phyloP scores from a whole-genome alignment of 345 rosid species.

The Citrus reticulata region DNA sequence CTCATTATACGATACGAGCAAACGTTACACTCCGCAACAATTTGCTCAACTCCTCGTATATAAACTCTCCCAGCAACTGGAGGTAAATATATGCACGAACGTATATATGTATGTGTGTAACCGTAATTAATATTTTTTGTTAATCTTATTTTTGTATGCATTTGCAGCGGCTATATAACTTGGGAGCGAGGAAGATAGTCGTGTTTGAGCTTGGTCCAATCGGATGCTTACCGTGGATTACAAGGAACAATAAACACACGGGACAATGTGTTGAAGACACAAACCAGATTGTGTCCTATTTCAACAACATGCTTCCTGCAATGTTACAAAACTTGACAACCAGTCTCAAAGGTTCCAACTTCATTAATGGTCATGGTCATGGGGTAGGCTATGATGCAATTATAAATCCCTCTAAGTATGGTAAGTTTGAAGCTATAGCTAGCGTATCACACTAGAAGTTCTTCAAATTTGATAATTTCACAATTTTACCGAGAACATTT shows the following conservation, averaged over 20 bases:
- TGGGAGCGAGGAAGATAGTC: slow-evolving; percentile 43
- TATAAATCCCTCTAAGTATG: slow-evolving; percentile 32
- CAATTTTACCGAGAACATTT: no score
- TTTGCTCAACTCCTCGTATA: slow-evolving; percentile 30
- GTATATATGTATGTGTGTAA: no score
- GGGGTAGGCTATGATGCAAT: slow-evolving; percentile 30
- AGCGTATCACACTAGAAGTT: no score
- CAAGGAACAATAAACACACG: slow-evolving; percentile 13
- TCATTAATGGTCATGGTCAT: slow-evolving; percentile 24
- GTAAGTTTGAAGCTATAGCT: slow-evolving; percentile 4
- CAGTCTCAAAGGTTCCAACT: slow-evolving; percentile 22
- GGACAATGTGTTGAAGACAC: slow-evolving; percentile 32
- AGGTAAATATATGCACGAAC: slow-evolving; percentile 10
- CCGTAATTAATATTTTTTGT: no score
- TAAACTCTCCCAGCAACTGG: slow-evolving; percentile 19
- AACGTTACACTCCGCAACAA: slow-evolving; percentile 9
- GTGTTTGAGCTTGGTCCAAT: slow-evolving; percentile 45
- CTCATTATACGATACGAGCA: not conserved
- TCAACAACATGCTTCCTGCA: slow-evolving; percentile 28
- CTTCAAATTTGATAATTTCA: no score
- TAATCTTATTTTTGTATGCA: not conserved
- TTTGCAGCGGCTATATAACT: slow-evolving; percentile 24
- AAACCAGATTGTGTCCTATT: slow-evolving; percentile 24
- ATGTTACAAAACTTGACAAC: slow-evolving; percentile 29
- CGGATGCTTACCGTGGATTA: slow-evolving; percentile 40